Conservation (phyloP, 1,284 basidiomycete genomes). For the Puccinia coronata region DNA sequence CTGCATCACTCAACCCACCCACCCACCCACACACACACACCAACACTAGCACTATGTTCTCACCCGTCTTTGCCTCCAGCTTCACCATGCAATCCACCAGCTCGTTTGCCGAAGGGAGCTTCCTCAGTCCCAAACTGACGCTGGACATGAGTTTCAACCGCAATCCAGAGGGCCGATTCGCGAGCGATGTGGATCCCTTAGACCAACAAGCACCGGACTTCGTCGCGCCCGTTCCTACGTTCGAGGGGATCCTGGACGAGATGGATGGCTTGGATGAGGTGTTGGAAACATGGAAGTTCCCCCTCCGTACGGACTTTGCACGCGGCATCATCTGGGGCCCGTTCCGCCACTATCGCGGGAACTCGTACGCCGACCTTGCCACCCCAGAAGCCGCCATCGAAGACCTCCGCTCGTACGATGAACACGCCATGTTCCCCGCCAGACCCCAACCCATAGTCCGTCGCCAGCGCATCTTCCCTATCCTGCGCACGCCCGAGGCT, state of each 20-base stretch:
- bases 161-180: neutral
- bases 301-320: neutral
- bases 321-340: constrained; percentile 13
- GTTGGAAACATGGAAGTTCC: neutral
- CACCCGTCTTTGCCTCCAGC: neutral
- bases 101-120: neutral
- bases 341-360: neutral
- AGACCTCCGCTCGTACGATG: neutral
- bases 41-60: neutral
- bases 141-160: constrained; percentile 16
- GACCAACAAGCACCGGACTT: neutral
- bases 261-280: neutral
- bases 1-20: no score
- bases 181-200: neutral
- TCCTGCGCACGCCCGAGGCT: neutral
- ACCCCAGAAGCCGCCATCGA: neutral
- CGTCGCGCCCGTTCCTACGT: neutral
- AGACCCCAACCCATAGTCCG: neutral
- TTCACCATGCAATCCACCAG: neutral
- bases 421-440: neutral
- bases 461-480: constrained; percentile 4
- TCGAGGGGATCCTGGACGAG: neutral
- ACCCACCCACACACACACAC: no score
- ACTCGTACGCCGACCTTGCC: neutral
- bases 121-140: neutral